Percentiles rank a stretch among this genome's conserved stretches.
Conservation (phyloP, 2,329 filamentous ascomycete genomes). For the Periconia digitata region DNA sequence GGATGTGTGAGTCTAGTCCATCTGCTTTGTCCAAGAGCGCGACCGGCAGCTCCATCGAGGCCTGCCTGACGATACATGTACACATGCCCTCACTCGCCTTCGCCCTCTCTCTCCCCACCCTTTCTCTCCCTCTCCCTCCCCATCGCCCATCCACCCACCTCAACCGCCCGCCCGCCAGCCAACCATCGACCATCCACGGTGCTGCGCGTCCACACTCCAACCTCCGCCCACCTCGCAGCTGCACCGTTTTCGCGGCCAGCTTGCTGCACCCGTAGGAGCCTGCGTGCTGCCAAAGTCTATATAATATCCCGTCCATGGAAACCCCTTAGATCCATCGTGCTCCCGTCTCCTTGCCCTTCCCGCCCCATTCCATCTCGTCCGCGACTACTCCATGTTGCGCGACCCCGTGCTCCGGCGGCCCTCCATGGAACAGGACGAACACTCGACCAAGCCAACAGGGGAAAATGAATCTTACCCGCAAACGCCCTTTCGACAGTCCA, state of each 20-base stretch:
- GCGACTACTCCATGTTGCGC: conserved; percentile 26
- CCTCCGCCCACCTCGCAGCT: conserved; percentile 8
- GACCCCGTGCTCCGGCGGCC: conserved; percentile 31
- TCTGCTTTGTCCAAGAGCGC: too few species aligned
- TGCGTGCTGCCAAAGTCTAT: neutral
- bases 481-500: conserved; percentile 37
- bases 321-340: conserved; percentile 4
- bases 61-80: too few species aligned
- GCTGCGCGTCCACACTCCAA: too few species aligned
- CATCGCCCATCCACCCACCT: too few species aligned
- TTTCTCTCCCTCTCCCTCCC: too few species aligned
- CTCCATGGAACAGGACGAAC: conserved; percentile 34
- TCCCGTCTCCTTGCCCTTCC: neutral
- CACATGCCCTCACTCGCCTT: too few species aligned
- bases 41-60: too few species aligned
- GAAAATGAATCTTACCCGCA: conserved; percentile 41
- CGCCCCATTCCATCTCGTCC: neutral
- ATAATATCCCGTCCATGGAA: conserved; percentile 10
- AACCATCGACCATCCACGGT: too few species aligned
- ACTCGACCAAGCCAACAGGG: conserved; percentile 26
- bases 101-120: too few species aligned
- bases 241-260: conserved; percentile 8
- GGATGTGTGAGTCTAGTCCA: too few species aligned
- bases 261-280: conserved; percentile 3
- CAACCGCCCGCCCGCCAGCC: too few species aligned